Base-by-base conservation (phyloP, 768 basidiomycete genomes). In the Leccinum arenicola region DNA sequence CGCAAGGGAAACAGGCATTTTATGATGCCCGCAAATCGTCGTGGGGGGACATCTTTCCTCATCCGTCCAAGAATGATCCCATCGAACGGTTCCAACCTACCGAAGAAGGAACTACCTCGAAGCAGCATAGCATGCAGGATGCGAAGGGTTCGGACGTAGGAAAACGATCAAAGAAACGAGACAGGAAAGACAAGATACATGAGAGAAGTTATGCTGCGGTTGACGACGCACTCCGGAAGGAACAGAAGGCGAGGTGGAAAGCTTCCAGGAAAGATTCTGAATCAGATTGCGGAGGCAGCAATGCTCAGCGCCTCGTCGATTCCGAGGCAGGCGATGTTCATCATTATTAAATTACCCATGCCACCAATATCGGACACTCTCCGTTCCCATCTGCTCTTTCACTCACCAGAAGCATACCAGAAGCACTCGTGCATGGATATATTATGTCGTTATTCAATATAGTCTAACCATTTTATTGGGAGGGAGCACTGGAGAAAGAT, bases 31-130 rank as follows among this genome's bases (percentile, higher is more conserved):
- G 95, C 36, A 98, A 98, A 75, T 87, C 91, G 0, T 75, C 74
- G 10, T 98, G 96, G 95, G 97, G 97, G 19, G 97, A 98, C 70
- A 78, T 93, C 23, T 98, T 98, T 74, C 97, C 97, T 21, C 95
- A 98, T 68, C 74, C 78, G 17, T 85, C 94, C 5, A 95, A 94
- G 74, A 92, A 90, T 68, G 68, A 78, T 6, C 85, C 89, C 0
- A 84, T 90, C 57, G 83, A 86, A 61, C 85, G 88, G 3, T 75
- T 78, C 66, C 78, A 82, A 65, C 74, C 77, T 48, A 23, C 50
- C 4, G 62, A 64, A 1, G 69, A 66, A 57, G 72, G 66, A 61
- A 59, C 64, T 6, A 73, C 70, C 52, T 56, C 48, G 6, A 70
- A 71, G 47, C 60, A 68, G 52, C 73, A 69, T 56, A 69, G 60